phyloP scores from a whole-genome alignment of 2,329 filamentous ascomycete genomes.

The Colletotrichum orchidophilum region DNA sequence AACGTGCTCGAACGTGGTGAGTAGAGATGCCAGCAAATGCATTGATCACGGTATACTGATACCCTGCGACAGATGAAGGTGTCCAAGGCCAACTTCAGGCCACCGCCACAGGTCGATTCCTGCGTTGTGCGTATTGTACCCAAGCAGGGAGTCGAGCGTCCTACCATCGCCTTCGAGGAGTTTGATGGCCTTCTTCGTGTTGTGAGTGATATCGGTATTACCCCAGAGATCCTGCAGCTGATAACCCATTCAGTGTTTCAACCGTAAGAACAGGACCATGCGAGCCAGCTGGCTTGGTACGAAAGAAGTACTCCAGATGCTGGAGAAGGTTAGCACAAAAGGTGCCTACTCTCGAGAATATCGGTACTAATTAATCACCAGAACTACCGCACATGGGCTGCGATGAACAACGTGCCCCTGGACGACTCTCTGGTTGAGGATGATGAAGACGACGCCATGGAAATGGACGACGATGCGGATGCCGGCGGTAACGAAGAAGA shows the following conservation, averaged over 20 bases:
- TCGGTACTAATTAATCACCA: constrained; percentile 38
- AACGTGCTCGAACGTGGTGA: constrained; percentile 33
- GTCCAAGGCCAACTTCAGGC: constrained; percentile 80
- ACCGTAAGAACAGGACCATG: constrained; percentile 89
- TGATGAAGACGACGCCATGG: constrained; percentile 51
- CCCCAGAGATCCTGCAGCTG: background rate
- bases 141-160: constrained; percentile 78
- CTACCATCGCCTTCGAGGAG: constrained; percentile 91
- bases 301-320: constrained; percentile 80
- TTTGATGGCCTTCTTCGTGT: constrained; percentile 91
- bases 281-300: constrained; percentile 81
- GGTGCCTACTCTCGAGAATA: background rate
- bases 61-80: constrained; percentile 32
- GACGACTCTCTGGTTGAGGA: constrained; percentile 69
- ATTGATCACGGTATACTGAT: background rate
- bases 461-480: constrained; percentile 53
- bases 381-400: constrained; percentile 92
- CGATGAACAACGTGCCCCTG: constrained; percentile 81
- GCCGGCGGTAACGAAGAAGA: constrained; percentile 45
- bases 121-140: constrained; percentile 91
- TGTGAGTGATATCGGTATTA: constrained; percentile 50
- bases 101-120: constrained; percentile 90
- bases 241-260: constrained; percentile 47
- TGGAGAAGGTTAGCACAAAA: constrained; percentile 61
- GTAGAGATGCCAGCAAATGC: background rate